These are phyloP conservation scores for Sugiyamaella novakii DNA, from an alignment of 1,139 yeast species.

Conservation along the genomic window DNA sequence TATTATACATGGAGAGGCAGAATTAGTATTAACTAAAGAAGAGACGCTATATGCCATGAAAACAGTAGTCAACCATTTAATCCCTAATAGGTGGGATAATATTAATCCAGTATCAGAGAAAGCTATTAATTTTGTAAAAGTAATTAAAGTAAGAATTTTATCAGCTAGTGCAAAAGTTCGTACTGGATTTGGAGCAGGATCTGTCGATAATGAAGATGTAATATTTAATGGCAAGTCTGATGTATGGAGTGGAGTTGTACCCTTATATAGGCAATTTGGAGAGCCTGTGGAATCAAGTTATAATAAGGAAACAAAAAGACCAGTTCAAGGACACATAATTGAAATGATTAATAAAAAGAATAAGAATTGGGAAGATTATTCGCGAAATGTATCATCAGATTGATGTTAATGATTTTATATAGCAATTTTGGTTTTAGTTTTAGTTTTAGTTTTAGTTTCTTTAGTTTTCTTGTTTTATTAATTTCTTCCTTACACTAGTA, in stretches of 20 bases:
- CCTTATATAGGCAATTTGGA: neutral
- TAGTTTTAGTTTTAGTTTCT: too few relatives aligned
- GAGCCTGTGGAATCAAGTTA: neutral
- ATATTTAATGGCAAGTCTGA: neutral
- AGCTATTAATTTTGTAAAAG: neutral
- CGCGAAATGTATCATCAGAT: slow-evolving; percentile 1
- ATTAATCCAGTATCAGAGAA: slow-evolving; percentile 2
- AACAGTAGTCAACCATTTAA: neutral
- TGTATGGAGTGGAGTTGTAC: neutral
- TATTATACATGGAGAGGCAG: slow-evolving; percentile 4
- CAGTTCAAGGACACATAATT: slow-evolving; percentile 1
- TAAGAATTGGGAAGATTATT: neutral
- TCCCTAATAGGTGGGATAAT: neutral
- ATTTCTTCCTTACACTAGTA: slow-evolving; percentile 20
- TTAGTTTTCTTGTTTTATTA: too few relatives aligned
- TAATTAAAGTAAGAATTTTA: neutral
- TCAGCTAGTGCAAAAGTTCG: slow-evolving; percentile 6
- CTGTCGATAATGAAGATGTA: neutral
- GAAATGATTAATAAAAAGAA: slow-evolving; percentile 3
- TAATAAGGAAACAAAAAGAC: neutral
- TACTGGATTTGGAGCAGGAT: slow-evolving; percentile 3
- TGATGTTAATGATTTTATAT: neutral
- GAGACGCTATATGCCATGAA: slow-evolving; percentile 4
- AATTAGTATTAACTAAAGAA: neutral
- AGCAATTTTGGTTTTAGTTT: too few relatives aligned